Base-by-base conservation (phyloP, 306 rosid genomes). In the Glycine latifolia region DNA sequence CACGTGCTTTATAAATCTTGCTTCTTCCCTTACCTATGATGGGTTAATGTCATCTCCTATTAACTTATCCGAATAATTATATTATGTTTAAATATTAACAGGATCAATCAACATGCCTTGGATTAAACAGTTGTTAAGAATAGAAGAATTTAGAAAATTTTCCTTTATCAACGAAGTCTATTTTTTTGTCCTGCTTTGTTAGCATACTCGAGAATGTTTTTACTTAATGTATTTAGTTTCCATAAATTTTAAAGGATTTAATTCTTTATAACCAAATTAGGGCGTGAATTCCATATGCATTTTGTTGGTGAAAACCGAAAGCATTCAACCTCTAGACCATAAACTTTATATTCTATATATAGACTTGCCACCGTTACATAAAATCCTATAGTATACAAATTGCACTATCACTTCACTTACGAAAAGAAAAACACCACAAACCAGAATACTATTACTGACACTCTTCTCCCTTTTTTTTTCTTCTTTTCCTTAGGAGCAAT, bases 331-430 rank as follows among this genome's bases (percentile, higher is more conserved):
- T 50, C 3, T 4, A 77, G 26, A 54, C 49, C 76, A 72, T 55
- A 66, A 79, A 65, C 49, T 46, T 72, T 71, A 35, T 6, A 35
- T 63, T 63, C 10, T 15, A 44, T 54, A 44, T 54, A 53, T 55
- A 63, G 59, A 72, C 33, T 83, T 78, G 71, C 55, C 55, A 26
- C 33, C 76, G n/a, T 78, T 78, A 78, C 83, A 69, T 72, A 72
- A 33, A 53, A 77, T 1, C 56, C 44, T 73, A 10, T 56, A 54
- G 86, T 71, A 63, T 78, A 79, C 80, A 70, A 35, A 43, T 79
- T 71, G 75, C 80, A 71, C 62, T 60, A 59, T 60, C 47, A 75
- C 87, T 83, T 53, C 74, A 54, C 56, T 69, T 72, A 67, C 55
- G 12, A 58, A 83, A 46, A 46, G 20, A 39, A 74, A 79, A 86